Base-by-base conservation (phyloP, 257 asterid species). In the Penstemon davidsonii region DNA sequence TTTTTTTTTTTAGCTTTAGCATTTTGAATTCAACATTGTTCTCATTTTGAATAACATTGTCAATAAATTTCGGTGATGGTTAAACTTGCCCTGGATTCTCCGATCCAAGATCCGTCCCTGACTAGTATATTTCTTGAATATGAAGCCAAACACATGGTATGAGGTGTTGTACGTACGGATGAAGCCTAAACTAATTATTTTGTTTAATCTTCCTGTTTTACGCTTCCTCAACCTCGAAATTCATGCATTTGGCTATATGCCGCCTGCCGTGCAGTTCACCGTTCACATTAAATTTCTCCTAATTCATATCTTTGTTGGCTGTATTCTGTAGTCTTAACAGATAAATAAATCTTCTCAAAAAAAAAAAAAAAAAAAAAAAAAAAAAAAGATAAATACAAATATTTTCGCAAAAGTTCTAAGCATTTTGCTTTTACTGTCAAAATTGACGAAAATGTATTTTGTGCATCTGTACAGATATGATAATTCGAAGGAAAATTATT, bases 141-240 rank as follows among this genome's bases (percentile, higher is more conserved):
- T 46, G 8, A 64, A 38, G 19, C 40, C 53, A 59, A 9, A 69
- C 74, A 69, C 74, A 63, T 62, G 52, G 42, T 42, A 41, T 75
- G 55, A 58, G 54, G 41, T 71, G 66, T 59, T 56, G 40, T 61
- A 43, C 66, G 80, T 79, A 79, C 79, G 79, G 77, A 60, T 60
- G 65, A 71, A 63, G 49, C 40, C 65, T 57, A 57, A 59, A n/a
- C 65, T 64, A 58, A 51, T 56, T 71, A 49, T n/a, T 61, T 6
- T 41, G 18, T 6, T 46, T 46, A 6, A 7, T 6, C 12, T 4
- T 46, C 12, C 12, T 8, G 12, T 7, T 7, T 46, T 46, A 46
- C 4, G 4, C n/a, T 46, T 46, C 12, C 8, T 7, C 6, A 8
- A 10, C 60, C 5, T 60, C 40, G 33, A 25, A 9, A 46, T 46